Base-by-base conservation (phyloP, 2,329 filamentous ascomycete species). In the Ceratocystis cubensis region DNA sequence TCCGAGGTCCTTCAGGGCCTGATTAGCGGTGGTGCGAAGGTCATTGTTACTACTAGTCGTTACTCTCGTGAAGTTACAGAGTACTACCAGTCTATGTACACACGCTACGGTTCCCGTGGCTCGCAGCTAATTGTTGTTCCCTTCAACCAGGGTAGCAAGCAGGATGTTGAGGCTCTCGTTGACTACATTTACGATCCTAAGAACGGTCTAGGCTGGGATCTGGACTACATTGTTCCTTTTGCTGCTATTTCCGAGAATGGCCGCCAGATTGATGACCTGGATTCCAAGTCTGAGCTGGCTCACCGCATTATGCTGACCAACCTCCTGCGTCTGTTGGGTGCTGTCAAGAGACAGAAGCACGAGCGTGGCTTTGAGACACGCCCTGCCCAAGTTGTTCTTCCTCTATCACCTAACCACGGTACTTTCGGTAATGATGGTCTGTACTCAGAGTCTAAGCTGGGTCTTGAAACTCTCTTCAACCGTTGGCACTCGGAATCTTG, bases 221-320 rank as follows among this genome's bases (percentile, higher is more conserved):
- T 99, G 46, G 94, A 99, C 78, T 96, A 87, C 75, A 88, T 99
- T 69, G 84, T 99, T 70, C 94, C 94, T 13, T 99, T 99, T 75
- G 94, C 94, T 69, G 94, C 94, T 72, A 99, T 99, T 70, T 91
- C 95, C 0, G 94, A 97, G 79, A 96, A 96, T 72, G 94, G 95
- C 65, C 92, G 94, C 70, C 92, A 99, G 76, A 97, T 99, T 69
- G 94, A 99, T 74, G 88, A 82, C 75, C 92, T 99, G 70, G 95
- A 99, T 77, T 96, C 92, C 70, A 96, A 94, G 78, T 97, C 94
- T 15, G 94, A 99, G 79, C 86, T 99, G 70, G 94, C 94, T 71
- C 94, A 99, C 76, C 90, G 94, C 70, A 96, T 99, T 80, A 97
- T 99, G 94, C 81, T 99, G 75, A 99, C 94, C 73, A 99, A 99